Base-by-base conservation (phyloP, 257 asterid genomes). In the Solanum etuberosum region DNA sequence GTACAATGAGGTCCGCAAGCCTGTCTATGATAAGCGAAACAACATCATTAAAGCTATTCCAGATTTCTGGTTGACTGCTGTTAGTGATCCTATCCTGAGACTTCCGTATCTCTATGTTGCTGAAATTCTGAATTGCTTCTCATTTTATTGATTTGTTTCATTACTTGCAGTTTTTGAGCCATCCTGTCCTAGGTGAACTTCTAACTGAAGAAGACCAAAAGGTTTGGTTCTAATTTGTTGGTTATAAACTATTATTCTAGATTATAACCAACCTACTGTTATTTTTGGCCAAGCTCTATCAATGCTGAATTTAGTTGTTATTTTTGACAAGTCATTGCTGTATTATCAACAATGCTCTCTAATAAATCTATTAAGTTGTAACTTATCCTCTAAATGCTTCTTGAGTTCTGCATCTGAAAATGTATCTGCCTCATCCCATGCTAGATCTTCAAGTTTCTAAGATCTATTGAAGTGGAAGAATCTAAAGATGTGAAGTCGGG, bases 1-100 rank as follows among this genome's bases (percentile, higher is more conserved):
- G 95, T 97, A 92, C 91, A 97, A 93, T 88, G 98, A 87, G 93
- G 88, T 94, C 68, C 98, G 99, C 84, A 96, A 94, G 92, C 99
- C 99, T 11, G 92, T 93, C 61, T 97, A 97, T 87, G 98, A 97
- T 77, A 95, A 89, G 92, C 90, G 99, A 86, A 96, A 91, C 90
- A 95, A 94, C 6, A 82, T 96, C 67, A 91, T 96, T 88, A 91
- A 93, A 89, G 89, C 96, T 51, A 95, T 96, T 89, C 96, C 99
- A 34, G 98, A 96, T 87, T 97, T 97, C 92, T 97, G 99, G 99
- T 86, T 96, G 93, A 97, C 97, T 83, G 99, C 98, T 46, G 99
- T 97, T 68, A 92, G 98, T 95, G 65, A 78, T 90, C 54, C 51
- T 57, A 78, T 42, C 84, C 84, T 78, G 78, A 76, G 16, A 20